A percentile compares a stretch with the other conserved stretches of the same genome.
phyloP scores from a whole-genome alignment of 768 basidiomycete genomes.

The Asterophora lycoperdoides region DNA sequence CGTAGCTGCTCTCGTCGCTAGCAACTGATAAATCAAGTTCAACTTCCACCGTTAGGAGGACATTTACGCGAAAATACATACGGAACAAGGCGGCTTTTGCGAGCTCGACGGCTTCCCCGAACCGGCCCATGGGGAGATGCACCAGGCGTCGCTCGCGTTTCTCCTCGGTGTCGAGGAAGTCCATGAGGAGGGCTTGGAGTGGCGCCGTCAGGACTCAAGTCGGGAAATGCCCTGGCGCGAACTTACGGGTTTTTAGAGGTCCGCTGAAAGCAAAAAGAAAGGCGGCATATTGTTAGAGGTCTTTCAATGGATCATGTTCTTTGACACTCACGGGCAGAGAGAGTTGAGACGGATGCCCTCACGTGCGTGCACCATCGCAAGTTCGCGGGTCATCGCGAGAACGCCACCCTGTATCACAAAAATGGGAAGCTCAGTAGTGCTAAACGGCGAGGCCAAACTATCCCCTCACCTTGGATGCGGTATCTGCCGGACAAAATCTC shows the following conservation, averaged over 20 bases:
- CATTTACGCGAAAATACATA: conserved; percentile 39
- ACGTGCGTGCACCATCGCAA: conserved; percentile 95
- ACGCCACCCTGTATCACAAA: conserved; percentile 70
- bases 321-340: conserved; percentile 79
- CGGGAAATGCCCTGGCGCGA: not conserved
- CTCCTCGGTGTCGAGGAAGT: conserved; percentile 95
- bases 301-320: not conserved
- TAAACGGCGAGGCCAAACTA: not conserved
- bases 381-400: conserved; percentile 96
- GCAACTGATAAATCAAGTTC: conserved; percentile 50
- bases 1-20: conserved; percentile 92
- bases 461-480: conserved; percentile 77
- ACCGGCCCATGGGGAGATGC: conserved; percentile 94
- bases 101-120: conserved; percentile 94
- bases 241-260: conserved; percentile 89
- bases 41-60: not conserved
- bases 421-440: conserved; percentile 1
- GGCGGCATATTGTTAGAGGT: conserved; percentile 7
- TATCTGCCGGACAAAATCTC: conserved; percentile 50
- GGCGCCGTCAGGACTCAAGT: conserved; percentile 4
- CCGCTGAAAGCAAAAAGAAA: conserved; percentile 49
- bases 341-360: conserved; percentile 97
- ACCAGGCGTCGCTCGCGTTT: conserved; percentile 88
- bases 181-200: conserved; percentile 84
- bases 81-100: conserved; percentile 92